Conservation (phyloP, 73 alveolate species). For the Uronychia binucleata region DNA sequence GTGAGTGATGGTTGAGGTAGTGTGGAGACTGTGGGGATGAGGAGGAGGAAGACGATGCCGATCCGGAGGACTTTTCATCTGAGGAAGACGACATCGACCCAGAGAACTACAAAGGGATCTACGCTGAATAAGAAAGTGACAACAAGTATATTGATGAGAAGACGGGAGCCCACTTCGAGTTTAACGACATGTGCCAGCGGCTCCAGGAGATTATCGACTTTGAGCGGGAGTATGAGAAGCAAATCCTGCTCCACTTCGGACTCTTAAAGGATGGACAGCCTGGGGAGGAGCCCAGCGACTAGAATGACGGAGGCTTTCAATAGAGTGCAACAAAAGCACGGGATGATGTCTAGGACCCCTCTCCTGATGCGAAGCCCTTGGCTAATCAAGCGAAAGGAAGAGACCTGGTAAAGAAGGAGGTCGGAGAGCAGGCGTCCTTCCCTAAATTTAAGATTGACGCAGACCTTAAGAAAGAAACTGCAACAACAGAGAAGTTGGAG, state of each 20-base stretch:
- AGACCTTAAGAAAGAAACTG: no score
- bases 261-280: neutral
- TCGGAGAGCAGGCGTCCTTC: no score
- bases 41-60: neutral
- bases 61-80: neutral
- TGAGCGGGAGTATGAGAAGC: neutral
- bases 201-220: neutral
- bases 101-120: slow-evolving; percentile 10
- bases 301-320: no score
- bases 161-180: slow-evolving; percentile 17
- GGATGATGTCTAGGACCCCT: no score
- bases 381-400: no score
- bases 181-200: neutral
- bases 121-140: neutral
- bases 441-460: no score
- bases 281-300: no score
- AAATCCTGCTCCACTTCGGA: neutral
- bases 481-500: no score
- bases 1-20: slow-evolving; percentile 3
- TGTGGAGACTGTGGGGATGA: slow-evolving; percentile 1
- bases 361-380: no score
- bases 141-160: neutral
- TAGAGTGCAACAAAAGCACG: no score
- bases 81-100: neutral
- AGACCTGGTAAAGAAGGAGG: no score